Conservation (phyloP, 768 basidiomycete genomes). For the Mycena metata region DNA sequence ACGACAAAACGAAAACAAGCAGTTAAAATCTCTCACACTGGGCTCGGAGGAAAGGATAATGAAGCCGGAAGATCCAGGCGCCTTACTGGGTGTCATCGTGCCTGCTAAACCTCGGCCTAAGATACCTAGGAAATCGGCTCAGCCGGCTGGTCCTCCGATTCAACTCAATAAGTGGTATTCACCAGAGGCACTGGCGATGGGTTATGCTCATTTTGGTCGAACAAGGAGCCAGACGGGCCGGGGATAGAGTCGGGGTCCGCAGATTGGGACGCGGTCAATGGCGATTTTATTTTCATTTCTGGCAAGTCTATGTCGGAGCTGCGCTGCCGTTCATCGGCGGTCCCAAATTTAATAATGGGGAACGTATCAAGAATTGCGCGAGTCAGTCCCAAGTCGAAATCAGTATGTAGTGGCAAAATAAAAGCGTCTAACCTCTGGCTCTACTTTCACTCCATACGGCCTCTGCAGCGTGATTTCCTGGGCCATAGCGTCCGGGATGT, state of each 20-base stretch:
- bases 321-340: conserved; percentile 44
- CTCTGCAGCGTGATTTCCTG: conserved; percentile 54
- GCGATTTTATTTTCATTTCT: background rate
- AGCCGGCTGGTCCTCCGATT: conserved; percentile 30
- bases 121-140: conserved; percentile 67
- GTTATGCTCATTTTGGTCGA: background rate
- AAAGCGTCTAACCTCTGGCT: conserved; percentile 23
- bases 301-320: background rate
- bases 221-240: background rate
- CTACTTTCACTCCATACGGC: conserved; percentile 62
- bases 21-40: no score
- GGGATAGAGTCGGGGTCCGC: background rate
- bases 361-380: conserved; percentile 97
- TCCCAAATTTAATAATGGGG: conserved; percentile 90
- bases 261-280: background rate
- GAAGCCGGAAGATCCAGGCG: no score
- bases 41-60: no score
- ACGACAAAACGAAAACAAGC: no score
- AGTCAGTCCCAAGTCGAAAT: conserved; percentile 69
- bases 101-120: no score
- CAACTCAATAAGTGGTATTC: conserved; percentile 33
- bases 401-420: background rate
- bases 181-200: background rate
- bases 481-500: conserved; percentile 94
- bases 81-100: no score